These are phyloP conservation scores for Penicillium tannophilum DNA, from an alignment of 495 filamentous ascomycete genomes.

Conservation along the genomic window DNA sequence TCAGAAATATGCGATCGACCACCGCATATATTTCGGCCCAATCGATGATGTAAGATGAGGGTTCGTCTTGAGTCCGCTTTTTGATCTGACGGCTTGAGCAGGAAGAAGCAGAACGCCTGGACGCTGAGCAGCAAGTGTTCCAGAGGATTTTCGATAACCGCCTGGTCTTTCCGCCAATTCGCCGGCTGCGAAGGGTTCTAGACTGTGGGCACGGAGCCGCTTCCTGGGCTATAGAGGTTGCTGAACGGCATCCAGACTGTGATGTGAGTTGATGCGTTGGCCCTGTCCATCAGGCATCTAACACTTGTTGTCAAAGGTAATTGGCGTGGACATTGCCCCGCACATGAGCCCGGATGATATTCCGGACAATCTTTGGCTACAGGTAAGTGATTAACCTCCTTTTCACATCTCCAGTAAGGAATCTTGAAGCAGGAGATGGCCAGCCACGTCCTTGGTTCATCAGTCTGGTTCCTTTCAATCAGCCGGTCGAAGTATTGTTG, in stretches of 20 bases:
- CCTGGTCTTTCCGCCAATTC: constrained; percentile 78
- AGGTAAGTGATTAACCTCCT: constrained; percentile 46
- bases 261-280: constrained; percentile 54
- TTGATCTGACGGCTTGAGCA: constrained; percentile 39
- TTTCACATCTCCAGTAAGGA: neutral
- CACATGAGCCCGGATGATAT: constrained; percentile 70
- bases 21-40: constrained; percentile 75
- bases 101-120: constrained; percentile 80
- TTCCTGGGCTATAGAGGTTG: constrained; percentile 61
- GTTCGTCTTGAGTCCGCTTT: neutral
- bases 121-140: constrained; percentile 70
- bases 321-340: constrained; percentile 78
- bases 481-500: neutral
- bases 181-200: constrained; percentile 63
- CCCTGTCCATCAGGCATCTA: constrained; percentile 12
- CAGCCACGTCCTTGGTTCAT: neutral
- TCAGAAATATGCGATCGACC: constrained; percentile 73
- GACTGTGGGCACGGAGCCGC: constrained; percentile 78
- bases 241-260: constrained; percentile 69
- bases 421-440: neutral
- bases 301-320: constrained; percentile 59
- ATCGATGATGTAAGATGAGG: constrained; percentile 76
- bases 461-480: neutral
- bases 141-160: constrained; percentile 71
- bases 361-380: constrained; percentile 70